A percentile compares a stretch with the other conserved stretches of the same genome.
phyloP scores from a whole-genome alignment of 768 basidiomycete species.

The Naganishia onofrii region DNA sequence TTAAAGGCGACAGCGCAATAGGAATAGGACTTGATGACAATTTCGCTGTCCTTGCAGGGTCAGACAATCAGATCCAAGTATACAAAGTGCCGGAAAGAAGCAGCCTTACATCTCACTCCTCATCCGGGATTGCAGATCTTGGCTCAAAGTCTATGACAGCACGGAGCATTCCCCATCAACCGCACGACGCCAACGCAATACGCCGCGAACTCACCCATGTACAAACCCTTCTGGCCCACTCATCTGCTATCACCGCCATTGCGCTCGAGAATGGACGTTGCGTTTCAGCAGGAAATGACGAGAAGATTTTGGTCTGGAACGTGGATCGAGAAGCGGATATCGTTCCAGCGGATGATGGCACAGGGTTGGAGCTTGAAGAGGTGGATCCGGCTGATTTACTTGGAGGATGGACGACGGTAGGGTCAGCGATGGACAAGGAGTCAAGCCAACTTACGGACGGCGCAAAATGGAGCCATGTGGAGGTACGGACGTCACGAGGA shows the following conservation, averaged over 20 bases:
- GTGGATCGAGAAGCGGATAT: slow-evolving; percentile 34
- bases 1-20: slow-evolving; percentile 40
- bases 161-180: too few species aligned
- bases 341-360: slow-evolving; percentile 22
- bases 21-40: slow-evolving; percentile 46
- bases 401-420: background rate
- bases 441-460: slow-evolving; percentile 1
- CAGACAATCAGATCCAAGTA: slow-evolving; percentile 50
- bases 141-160: too few species aligned
- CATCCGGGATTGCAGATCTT: background rate
- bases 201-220: slow-evolving; percentile 39
- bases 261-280: slow-evolving; percentile 42
- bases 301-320: slow-evolving; percentile 48
- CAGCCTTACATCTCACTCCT: background rate
- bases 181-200: background rate
- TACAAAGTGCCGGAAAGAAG: slow-evolving; percentile 37
- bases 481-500: slow-evolving; percentile 39
- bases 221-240: slow-evolving; percentile 48
- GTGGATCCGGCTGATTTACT: slow-evolving; percentile 11
- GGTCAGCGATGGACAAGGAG: background rate
- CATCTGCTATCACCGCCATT: slow-evolving; percentile 43
- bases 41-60: slow-evolving; percentile 49
- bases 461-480: slow-evolving; percentile 35
- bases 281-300: slow-evolving; percentile 47
- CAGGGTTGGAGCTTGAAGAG: slow-evolving; percentile 22